Conservation (phyloP, 805 yeast genomes). For the Pichia deserticola region DNA sequence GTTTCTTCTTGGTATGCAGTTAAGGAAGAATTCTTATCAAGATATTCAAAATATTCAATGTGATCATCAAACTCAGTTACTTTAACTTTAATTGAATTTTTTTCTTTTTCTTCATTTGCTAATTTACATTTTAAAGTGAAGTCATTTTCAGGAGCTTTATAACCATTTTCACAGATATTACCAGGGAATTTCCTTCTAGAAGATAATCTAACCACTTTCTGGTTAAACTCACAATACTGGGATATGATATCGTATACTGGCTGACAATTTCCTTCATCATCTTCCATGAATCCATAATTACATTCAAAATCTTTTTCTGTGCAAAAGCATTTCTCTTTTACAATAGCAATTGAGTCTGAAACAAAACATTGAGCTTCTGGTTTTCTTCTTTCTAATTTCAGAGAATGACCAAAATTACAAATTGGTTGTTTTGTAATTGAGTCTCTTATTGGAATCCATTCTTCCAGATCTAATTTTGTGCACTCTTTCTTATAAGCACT, state of each 20-base stretch:
- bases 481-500: conserved; percentile 44
- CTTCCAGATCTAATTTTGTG: conserved; percentile 52
- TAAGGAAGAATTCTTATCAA: conserved; percentile 41
- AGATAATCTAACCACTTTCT: conserved; percentile 18
- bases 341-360: conserved; percentile 34
- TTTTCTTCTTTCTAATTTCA: conserved; percentile 57
- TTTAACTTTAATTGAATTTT: conserved; percentile 29
- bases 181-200: conserved; percentile 22
- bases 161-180: conserved; percentile 23
- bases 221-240: conserved; percentile 18
- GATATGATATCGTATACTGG: conserved; percentile 16
- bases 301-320: conserved; percentile 63
- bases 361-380: conserved; percentile 58
- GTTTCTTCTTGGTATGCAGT: conserved; percentile 49
- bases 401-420: conserved; percentile 66
- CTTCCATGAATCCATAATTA: conserved; percentile 37
- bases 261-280: conserved; percentile 41
- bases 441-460: conserved; percentile 46
- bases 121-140: conserved; percentile 32
- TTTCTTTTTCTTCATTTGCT: conserved; percentile 13
- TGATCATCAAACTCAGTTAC: conserved; percentile 44
- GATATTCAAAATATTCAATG: conserved; percentile 50
- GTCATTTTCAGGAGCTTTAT: conserved; percentile 15
- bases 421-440: conserved; percentile 27
- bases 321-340: conserved; percentile 57